Evolutionary conservation across 2,329 filamentous ascomycete species (phyloP).

Genomic region (Ascocoryne sarcoides): DNA sequence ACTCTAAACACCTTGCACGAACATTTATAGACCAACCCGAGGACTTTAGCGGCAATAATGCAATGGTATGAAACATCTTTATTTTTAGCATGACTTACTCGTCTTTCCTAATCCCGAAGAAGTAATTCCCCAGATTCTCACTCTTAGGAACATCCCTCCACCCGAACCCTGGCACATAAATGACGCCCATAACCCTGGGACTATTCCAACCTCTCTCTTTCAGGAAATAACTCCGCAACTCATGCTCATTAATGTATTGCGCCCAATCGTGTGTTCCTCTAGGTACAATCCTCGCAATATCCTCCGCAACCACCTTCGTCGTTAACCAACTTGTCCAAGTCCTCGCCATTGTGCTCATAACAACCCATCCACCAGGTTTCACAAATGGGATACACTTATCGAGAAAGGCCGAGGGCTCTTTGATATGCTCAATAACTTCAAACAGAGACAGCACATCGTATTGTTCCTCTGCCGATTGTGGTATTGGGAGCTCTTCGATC

Average conservation of each 20-base stretch:
- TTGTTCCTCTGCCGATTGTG: slow-evolving; percentile 32
- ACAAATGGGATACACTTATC: slow-evolving; percentile 65
- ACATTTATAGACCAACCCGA: too few relatives aligned
- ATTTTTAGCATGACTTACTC: too few relatives aligned
- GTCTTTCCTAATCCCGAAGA: slow-evolving; percentile 70
- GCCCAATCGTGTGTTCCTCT: slow-evolving; percentile 91
- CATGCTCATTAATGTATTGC: slow-evolving; percentile 86
- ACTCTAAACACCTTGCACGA: too few relatives aligned
- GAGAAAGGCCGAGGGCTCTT: slow-evolving; percentile 66
- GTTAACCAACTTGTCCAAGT: slow-evolving; percentile 85
- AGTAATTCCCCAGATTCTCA: slow-evolving; percentile 90
- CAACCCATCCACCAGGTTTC: slow-evolving; percentile 83
- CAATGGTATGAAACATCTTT: too few relatives aligned
- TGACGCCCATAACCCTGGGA: slow-evolving; percentile 63
- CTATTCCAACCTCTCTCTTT: slow-evolving; percentile 48
- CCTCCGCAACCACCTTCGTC: slow-evolving; percentile 87
- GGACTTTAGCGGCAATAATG: too few relatives aligned
- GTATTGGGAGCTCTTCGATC: slow-evolving; percentile 58
- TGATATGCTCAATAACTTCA: slow-evolving; percentile 92
- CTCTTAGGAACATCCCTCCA: slow-evolving; percentile 78
- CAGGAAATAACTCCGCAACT: slow-evolving; percentile 53
- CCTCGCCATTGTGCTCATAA: slow-evolving; percentile 85
- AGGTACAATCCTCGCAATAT: slow-evolving; percentile 78
- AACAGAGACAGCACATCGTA: slow-evolving; percentile 84
- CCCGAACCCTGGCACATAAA: slow-evolving; percentile 83